Evolutionary conservation across 805 yeast species (phyloP), one percentile per base, ranked within the genome.

Genomic region (Novakomyces olei): DNA sequence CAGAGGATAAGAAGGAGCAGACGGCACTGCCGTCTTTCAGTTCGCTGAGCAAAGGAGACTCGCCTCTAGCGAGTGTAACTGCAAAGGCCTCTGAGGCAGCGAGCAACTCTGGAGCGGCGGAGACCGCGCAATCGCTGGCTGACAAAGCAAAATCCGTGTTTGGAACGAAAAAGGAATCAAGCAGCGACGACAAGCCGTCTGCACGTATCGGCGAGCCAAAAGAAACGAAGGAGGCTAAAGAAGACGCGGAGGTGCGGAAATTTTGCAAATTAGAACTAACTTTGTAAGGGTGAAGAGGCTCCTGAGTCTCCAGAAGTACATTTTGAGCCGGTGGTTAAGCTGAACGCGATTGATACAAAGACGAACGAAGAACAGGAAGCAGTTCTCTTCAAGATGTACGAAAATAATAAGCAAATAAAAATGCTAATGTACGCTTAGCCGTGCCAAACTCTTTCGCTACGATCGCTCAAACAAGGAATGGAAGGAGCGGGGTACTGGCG

Each of bases 401-500:
- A 33, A n/a, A 18, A 16, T 27, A 34, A 16, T 34, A 19, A 17
- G 23, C 12, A 26, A 5, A 9, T 15, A n/a, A 15, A 14, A 6
- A 10, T 8, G 20, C 26, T 36, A 19, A 36, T 28, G 17, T n/a
- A n/a, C 19, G 28, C 22, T 8, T 35, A 48, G 53, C 29, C 59
- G 98, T 53, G 95, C 98, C 44, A 88, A 88, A 60, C 65, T 88
- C 51, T 88, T 85, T 65, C 76, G 80, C 58, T 85, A 76, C 63
- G 61, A 58, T 42, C 40, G 43, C 41, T 47, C 46, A 22, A 39
- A 38, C 39, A 72, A 72, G 47, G 96, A 88, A 60, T 88, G 98
- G 98, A 88, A 88, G 58, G 98, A 88, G 66, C 78, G 98, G 64
- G 98, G 98, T 47, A 80, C 94, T 23, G 98, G 98, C 50, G 98